phyloP scores from a whole-genome alignment of 305 asterid species.

The Solanum hybrid region DNA sequence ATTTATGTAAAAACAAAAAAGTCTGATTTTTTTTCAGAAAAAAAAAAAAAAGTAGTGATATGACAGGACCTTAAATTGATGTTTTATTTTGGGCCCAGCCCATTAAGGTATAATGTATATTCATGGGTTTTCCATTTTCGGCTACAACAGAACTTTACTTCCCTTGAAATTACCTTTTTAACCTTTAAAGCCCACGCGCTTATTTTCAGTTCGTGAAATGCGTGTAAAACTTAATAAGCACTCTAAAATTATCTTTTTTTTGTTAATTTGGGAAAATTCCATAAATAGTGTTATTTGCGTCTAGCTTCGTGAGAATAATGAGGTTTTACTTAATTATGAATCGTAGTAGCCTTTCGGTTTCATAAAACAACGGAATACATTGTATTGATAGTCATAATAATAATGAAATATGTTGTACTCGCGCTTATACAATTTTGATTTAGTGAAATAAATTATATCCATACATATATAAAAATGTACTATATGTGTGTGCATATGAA shows the following conservation, averaged over 20 bases:
- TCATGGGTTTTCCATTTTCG: constrained; percentile 4
- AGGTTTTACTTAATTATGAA: no score
- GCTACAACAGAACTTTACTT: background rate
- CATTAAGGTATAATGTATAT: constrained; percentile 4
- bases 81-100: background rate
- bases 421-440: no score
- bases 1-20: background rate
- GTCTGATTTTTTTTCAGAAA: background rate
- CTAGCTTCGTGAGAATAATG: background rate
- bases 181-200: background rate
- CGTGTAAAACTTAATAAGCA: background rate
- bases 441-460: no score
- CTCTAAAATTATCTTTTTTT: background rate
- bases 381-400: no score
- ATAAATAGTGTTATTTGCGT: background rate
- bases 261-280: no score
- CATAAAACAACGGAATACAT: no score
- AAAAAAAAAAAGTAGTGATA: background rate
- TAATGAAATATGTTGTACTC: no score
- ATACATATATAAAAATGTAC: no score
- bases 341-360: no score
- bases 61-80: constrained; percentile 9
- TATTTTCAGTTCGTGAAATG: background rate
- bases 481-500: no score
- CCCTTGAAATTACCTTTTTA: background rate